Evolutionary conservation across 2,329 filamentous ascomycete species (phyloP).

Genomic region (Pestalotiopsis sp.): DNA sequence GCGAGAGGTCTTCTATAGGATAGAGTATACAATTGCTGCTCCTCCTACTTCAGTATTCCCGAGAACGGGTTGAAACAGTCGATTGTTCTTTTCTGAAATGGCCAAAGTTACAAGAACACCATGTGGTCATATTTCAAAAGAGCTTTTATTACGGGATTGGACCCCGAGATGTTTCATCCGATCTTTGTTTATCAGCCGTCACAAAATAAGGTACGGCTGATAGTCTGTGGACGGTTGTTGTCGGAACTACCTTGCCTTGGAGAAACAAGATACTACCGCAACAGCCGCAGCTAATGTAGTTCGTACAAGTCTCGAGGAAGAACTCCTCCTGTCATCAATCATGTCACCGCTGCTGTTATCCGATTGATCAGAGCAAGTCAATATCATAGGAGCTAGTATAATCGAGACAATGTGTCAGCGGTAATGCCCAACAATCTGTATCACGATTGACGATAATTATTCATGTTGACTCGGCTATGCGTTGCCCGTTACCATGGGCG

Average conservation of each 20-base stretch:
- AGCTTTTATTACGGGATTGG: not conserved
- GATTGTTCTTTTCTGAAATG: not conserved
- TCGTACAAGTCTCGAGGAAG: too few relatives aligned
- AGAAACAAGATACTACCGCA: too few relatives aligned
- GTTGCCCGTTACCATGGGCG: not conserved
- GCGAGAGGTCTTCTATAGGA: not conserved
- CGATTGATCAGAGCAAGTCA: too few relatives aligned
- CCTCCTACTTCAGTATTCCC: not conserved
- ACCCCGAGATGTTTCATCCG: not conserved
- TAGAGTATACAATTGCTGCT: not conserved
- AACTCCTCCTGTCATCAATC: too few relatives aligned
- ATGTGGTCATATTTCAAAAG: not conserved
- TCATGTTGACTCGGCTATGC: not conserved
- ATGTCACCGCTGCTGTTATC: too few relatives aligned
- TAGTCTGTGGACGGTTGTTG: too few relatives aligned
- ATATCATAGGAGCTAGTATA: too few relatives aligned
- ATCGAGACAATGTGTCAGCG: too few relatives aligned
- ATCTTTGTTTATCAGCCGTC: not conserved
- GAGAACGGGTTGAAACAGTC: not conserved
- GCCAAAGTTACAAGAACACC: not conserved
- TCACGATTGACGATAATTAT: not conserved
- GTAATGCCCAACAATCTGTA: not conserved
- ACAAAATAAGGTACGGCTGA: too few relatives aligned
- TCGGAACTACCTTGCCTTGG: too few relatives aligned
- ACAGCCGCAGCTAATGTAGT: too few relatives aligned